Percentiles rank a stretch among this genome's conserved stretches.
Conservation (phyloP, 352 stramenopile genomes). For the Pythium graminicola region DNA sequence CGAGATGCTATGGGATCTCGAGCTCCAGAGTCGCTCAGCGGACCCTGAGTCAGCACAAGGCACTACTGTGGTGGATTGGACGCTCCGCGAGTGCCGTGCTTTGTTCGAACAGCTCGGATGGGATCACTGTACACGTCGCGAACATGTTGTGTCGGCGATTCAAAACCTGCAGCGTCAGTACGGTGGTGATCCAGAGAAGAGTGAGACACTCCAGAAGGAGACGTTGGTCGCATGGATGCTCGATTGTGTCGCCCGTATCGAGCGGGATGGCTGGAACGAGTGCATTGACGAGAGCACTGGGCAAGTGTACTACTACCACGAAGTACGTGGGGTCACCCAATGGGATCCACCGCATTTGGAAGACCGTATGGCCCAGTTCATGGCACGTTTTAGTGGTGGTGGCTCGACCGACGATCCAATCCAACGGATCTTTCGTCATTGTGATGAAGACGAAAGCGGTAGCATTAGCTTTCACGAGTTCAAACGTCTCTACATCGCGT, state of each 20-base stretch:
- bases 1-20: conserved; percentile 44
- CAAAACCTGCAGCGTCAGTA: conserved; percentile 26
- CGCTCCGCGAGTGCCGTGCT: conserved; percentile 16
- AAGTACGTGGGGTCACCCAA: conserved; percentile 43
- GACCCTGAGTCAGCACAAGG: too few relatives aligned
- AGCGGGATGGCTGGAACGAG: conserved; percentile 54
- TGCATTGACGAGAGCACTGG: conserved; percentile 29
- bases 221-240: conserved; percentile 33
- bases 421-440: conserved; percentile 57
- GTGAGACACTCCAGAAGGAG: conserved; percentile 3
- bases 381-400: conserved; percentile 34
- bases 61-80: neutral
- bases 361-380: conserved; percentile 40
- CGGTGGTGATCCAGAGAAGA: neutral
- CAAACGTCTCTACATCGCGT: conserved; percentile 42
- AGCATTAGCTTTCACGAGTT: conserved; percentile 54
- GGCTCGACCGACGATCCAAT: conserved; percentile 47
- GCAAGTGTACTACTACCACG: conserved; percentile 61
- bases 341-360: conserved; percentile 61
- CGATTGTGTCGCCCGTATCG: conserved; percentile 37
- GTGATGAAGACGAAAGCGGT: conserved; percentile 60
- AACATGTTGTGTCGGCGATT: conserved; percentile 30
- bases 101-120: conserved; percentile 34
- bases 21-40: conserved; percentile 28
- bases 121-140: conserved; percentile 22